Evolutionary conservation across 495 filamentous ascomycete genomes (phyloP).

Genomic region (Thermochaetoides thermophila): DNA sequence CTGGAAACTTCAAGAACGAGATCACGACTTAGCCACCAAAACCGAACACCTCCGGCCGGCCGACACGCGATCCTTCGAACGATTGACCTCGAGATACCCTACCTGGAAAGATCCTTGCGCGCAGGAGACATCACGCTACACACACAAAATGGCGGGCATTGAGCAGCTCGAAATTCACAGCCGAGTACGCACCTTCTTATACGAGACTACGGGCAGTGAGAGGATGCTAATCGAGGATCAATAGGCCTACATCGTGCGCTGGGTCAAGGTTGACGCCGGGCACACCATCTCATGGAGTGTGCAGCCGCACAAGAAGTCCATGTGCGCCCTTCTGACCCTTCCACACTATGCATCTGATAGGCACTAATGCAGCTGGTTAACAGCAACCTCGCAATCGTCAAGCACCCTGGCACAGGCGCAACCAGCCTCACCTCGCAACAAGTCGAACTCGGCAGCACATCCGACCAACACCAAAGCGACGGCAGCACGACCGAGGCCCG

Average conservation of each 20-base stretch:
- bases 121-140: too few species aligned
- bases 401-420: conserved; percentile 64
- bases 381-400: conserved; percentile 94
- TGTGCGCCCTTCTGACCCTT: conserved; percentile 31
- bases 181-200: conserved; percentile 49
- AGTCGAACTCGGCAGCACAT: too few species aligned
- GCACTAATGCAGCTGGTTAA: too few species aligned
- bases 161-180: conserved; percentile 96
- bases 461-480: conserved; percentile 35
- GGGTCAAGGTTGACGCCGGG: conserved; percentile 77
- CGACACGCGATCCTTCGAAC: too few species aligned
- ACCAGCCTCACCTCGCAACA: conserved; percentile 39
- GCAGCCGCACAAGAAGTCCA: conserved; percentile 91
- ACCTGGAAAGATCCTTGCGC: too few species aligned
- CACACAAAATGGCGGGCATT: conserved; percentile 64
- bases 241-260: conserved; percentile 93
- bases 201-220: neutral
- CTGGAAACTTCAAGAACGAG: too few species aligned
- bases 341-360: too few species aligned
- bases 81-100: too few species aligned
- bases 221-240: too few species aligned
- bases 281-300: conserved; percentile 97
- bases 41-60: too few species aligned
- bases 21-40: too few species aligned
- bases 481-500: conserved; percentile 27